These are phyloP conservation scores for Adiantum capillusveneris DNA, from an alignment of 75 land plant genomes.

Conservation along the genomic window DNA sequence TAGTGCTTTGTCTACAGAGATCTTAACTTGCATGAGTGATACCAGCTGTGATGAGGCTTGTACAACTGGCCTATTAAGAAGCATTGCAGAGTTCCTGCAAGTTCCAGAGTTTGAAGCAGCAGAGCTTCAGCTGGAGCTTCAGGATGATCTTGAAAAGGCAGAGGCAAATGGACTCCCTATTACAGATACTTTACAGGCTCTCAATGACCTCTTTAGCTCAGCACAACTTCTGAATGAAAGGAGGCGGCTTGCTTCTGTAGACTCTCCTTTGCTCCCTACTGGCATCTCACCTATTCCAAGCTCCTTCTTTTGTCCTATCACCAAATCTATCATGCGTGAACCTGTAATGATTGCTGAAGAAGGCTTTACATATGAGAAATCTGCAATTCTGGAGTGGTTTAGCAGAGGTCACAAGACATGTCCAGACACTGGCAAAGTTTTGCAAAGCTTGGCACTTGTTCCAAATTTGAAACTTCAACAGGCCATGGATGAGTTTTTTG, in stretches of 20 bases:
- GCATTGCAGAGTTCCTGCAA: not conserved
- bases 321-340: not conserved
- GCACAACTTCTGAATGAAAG: conserved; percentile 1
- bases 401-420: conserved; percentile 5
- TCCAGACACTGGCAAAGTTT: not conserved
- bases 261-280: not conserved
- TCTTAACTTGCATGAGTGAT: not conserved
- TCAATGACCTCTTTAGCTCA: not conserved
- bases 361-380: conserved; percentile 7
- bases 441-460: conserved; percentile 3
- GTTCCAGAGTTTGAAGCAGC: not conserved
- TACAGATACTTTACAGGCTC: not conserved
- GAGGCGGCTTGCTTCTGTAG: not conserved
- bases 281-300: not conserved
- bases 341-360: conserved; percentile 6
- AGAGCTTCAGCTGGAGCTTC: conserved; percentile 2
- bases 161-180: not conserved
- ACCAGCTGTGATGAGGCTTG: not conserved
- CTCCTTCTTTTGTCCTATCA: conserved; percentile 8
- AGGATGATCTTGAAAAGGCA: not conserved
- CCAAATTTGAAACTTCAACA: not conserved
- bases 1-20: not conserved
- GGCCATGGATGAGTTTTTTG: conserved; percentile 7
- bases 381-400: conserved; percentile 6
- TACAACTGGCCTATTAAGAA: not conserved